phyloP scores from a whole-genome alignment of 306 rosid genomes.

The Prunus dulcis region DNA sequence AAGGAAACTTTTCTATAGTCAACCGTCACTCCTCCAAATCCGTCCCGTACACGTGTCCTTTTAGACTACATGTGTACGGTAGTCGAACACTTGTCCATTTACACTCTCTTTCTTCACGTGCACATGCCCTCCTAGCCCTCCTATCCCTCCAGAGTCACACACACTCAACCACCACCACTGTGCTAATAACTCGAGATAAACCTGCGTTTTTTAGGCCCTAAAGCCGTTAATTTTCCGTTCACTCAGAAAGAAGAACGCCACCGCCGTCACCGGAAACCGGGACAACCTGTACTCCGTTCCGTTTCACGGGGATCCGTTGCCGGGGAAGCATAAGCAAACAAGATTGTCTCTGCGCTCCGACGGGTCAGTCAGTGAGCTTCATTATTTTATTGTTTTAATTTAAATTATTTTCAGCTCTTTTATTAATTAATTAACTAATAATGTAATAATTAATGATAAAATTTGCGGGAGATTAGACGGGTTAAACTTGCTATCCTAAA shows the following conservation, averaged over 20 bases:
- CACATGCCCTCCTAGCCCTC: neutral
- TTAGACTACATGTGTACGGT: neutral
- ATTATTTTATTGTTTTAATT: neutral
- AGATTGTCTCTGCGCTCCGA: neutral
- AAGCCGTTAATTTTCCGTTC: neutral
- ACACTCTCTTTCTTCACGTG: neutral
- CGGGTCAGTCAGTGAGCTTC: neutral
- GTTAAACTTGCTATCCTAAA: neutral
- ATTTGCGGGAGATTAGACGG: neutral
- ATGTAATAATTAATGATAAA: no score
- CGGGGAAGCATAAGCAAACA: neutral
- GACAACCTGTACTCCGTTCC: constrained; percentile 14
- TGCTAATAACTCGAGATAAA: neutral
- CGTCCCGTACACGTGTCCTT: neutral
- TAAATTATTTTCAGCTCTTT: no score
- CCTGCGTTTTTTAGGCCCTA: neutral
- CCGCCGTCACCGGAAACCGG: neutral
- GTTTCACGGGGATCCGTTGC: constrained; percentile 11
- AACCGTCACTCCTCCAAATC: neutral
- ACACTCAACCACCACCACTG: neutral
- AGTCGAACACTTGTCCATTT: neutral
- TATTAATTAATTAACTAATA: neutral
- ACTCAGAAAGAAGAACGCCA: neutral
- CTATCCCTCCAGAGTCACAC: no score
- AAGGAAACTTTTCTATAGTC: neutral